A percentile compares a stretch with the other conserved stretches of the same genome.
Conservation (phyloP, 2,329 filamentous ascomycete species). For the Emericellopsis atlantica region DNA sequence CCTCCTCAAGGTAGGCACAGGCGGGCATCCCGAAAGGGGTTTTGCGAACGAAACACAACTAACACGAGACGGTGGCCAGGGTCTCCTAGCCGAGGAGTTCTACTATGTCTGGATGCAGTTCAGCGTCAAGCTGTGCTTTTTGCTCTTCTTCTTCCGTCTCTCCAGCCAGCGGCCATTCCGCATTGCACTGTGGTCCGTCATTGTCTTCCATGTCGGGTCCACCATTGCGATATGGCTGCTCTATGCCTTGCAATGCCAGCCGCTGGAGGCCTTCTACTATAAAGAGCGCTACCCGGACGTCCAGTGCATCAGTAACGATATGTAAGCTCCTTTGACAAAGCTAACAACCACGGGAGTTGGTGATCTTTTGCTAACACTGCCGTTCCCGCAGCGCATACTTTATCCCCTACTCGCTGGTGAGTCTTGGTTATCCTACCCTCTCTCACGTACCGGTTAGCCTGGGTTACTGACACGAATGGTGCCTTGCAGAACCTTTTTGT, state of each 20-base stretch:
- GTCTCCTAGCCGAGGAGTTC: constrained; percentile 1
- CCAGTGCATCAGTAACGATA: not conserved
- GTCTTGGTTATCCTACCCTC: not conserved
- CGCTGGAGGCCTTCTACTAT: constrained; percentile 1
- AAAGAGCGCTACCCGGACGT: not conserved
- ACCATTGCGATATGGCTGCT: constrained; percentile 1
- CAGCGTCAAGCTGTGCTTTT: constrained; percentile 2
- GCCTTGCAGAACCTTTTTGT: not conserved
- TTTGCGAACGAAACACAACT: not conserved
- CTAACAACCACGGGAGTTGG: no score
- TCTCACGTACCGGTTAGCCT: not conserved
- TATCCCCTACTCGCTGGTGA: not conserved
- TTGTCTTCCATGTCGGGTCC: not conserved
- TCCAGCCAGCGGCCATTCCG: not conserved
- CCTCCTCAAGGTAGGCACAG: constrained; percentile 1
- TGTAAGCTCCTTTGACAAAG: not conserved
- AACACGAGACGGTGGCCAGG: not conserved
- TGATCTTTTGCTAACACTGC: not conserved
- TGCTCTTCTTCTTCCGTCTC: constrained; percentile 2
- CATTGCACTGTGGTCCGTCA: not conserved
- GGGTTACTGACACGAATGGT: not conserved
- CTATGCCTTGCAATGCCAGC: constrained; percentile 1
- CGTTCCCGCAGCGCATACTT: not conserved
- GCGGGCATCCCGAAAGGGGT: not conserved
- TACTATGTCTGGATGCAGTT: constrained; percentile 1